Base-by-base conservation (phyloP, 2,329 filamentous ascomycete genomes). In the Aspergillus sp. region DNA sequence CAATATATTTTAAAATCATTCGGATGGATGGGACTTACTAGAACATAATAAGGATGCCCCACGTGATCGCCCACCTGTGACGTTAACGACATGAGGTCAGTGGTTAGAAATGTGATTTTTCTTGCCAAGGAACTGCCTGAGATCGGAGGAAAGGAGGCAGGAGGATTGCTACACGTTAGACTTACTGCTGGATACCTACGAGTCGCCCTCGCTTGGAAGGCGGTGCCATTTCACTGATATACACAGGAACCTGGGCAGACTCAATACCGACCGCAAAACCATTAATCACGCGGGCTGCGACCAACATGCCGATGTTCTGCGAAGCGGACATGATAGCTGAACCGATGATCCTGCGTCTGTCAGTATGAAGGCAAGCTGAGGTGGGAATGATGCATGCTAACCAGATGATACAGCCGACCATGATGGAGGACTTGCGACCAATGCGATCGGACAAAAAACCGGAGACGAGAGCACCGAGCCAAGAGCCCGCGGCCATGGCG, bases 201-300 rank as follows among this genome's bases (percentile, higher is more conserved):
- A 93, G 81, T 46, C 87, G 83, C 18, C 84, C 84, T 65, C 84
- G 79, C 67, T 81, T 83, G 36, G 77, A 78, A 0, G 82, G 82
- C 24, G 81, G 82, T 6, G 84, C 86, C 18, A 91, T 55, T 71
- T 91, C 89, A 58, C 87, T 83, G 66, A 90, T 85, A 72, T 91
- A 91, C 20, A 91, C 85, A 0, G 88, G 88, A 1, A 90, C 88
- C 66, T 90, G 80, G 6, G 88, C 86, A 24, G 87, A 90, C 62
- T 86, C 86, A 62, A 92, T 90, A 59, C 90, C 90, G 55, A 92
- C 88, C 57, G 87, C 87, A 60, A 91, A 70, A 52, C 90, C 90
- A 63, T 89, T 87, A 71, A 92, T 84, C 59, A 88, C 77, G 57
- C 90, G 86, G 2, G 89, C 89, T 1, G 82, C 83, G 58, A 90